Conservation (phyloP, 352 stramenopile genomes). For the Phytopythium litorale region DNA sequence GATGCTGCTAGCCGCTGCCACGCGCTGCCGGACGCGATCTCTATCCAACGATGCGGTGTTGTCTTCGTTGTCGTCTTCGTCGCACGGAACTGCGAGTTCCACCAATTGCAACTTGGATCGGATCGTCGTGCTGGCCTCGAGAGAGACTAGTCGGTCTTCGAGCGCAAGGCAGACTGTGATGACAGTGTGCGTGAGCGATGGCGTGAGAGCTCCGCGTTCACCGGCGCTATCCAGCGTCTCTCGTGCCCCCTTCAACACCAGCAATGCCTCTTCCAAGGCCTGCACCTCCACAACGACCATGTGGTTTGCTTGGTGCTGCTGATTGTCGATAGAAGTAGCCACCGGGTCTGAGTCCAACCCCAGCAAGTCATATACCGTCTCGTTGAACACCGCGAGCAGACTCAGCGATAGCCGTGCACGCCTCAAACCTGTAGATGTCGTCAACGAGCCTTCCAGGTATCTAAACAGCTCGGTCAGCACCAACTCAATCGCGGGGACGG, state of each 20-base stretch:
- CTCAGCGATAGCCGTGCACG: conserved; percentile 63
- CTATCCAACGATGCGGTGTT: conserved; percentile 9
- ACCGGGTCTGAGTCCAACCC: conserved; percentile 25
- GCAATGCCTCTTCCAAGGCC: conserved; percentile 32
- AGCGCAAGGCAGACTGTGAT: conserved; percentile 62
- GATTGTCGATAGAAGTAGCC: background rate
- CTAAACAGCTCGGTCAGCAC: conserved; percentile 52
- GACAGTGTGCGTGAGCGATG: conserved; percentile 52
- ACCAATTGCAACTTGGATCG: conserved; percentile 78
- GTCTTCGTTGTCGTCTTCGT: conserved; percentile 11
- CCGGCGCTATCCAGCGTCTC: conserved; percentile 39
- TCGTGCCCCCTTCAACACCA: conserved; percentile 46
- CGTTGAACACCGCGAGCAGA: conserved; percentile 92
- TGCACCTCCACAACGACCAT: conserved; percentile 4
- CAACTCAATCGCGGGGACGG: conserved; percentile 27
- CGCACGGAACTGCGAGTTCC: conserved; percentile 43
- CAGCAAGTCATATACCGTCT: conserved; percentile 94
- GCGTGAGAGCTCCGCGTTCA: conserved; percentile 10
- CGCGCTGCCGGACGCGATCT: conserved; percentile 37
- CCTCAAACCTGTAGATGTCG: conserved; percentile 28
- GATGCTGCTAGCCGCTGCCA: conserved; percentile 55
- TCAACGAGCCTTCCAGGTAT: conserved; percentile 19
- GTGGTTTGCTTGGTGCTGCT: conserved; percentile 4
- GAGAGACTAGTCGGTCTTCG: conserved; percentile 10
- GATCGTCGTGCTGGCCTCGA: background rate